A percentile compares a stretch with the other conserved stretches of the same genome.
Conservation (phyloP, 306 rosid species). For the Luffa acutangula region DNA sequence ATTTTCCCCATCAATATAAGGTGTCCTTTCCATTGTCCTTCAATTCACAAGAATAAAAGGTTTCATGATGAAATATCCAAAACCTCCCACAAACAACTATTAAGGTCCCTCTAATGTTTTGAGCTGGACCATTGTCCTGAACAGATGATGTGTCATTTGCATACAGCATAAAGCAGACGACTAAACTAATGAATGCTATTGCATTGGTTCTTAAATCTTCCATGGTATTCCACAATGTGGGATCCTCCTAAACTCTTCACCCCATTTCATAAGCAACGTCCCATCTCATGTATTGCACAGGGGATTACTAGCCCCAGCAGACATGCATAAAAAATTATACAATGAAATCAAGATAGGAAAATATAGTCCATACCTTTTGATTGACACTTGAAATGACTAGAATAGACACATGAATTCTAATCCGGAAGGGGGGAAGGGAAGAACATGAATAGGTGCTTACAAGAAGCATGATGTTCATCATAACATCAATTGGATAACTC, state of each 20-base stretch:
- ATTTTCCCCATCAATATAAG: background rate
- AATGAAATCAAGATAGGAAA: background rate
- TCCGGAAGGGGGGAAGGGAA: background rate
- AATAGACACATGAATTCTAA: background rate
- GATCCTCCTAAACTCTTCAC: background rate
- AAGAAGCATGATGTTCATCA: background rate
- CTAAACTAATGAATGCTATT: background rate
- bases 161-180: background rate
- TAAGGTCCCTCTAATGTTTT: background rate
- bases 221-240: background rate
- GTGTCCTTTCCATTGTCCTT: background rate
- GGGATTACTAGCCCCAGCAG: background rate
- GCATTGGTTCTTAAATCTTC: background rate
- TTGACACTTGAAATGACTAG: background rate
- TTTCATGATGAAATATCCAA: background rate
- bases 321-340: background rate
- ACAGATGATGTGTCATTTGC: background rate
- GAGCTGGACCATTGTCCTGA: background rate
- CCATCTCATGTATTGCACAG: background rate
- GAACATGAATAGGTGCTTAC: background rate
- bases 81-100: background rate
- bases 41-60: background rate
- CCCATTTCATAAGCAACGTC: background rate
- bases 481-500: background rate
- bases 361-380: background rate